Evolutionary conservation across 176 grass and related monocot genomes (phyloP).

Genomic region (Rhynchospora tenuis): DNA sequence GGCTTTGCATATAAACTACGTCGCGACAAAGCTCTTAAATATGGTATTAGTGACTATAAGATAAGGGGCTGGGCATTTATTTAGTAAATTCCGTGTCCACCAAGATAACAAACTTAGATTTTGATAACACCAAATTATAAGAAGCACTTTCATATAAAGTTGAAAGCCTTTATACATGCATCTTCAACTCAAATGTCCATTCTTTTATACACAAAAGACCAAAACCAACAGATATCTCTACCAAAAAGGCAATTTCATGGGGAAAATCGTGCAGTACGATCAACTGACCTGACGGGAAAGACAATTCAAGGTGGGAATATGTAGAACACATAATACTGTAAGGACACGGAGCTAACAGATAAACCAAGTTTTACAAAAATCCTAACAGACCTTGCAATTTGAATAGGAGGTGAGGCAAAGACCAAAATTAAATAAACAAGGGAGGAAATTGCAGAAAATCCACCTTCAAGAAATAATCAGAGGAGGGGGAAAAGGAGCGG

Average conservation of each 20-base stretch:
- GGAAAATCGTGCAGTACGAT: background rate
- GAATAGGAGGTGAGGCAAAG: background rate
- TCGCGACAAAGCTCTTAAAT: background rate
- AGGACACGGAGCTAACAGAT: background rate
- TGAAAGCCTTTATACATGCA: background rate
- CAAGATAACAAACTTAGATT: background rate
- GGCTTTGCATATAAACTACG: background rate
- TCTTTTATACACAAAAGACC: background rate
- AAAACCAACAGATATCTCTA: background rate
- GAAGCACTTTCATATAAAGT: background rate
- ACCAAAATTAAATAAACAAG: background rate
- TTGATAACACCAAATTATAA: background rate
- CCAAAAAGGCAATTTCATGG: background rate
- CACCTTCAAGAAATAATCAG: slow-evolving; percentile 78
- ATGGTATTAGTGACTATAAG: background rate
- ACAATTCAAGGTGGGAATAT: background rate
- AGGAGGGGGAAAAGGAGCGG: slow-evolving; percentile 32
- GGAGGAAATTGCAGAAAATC: slow-evolving; percentile 20
- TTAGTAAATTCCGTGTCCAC: background rate
- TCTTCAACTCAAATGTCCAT: background rate
- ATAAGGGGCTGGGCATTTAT: background rate
- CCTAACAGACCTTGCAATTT: background rate
- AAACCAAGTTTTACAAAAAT: background rate
- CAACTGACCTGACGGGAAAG: too few species aligned
- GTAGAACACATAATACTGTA: background rate